Conservation (phyloP, 2,329 filamentous ascomycete species). For the Neonectria punicea region DNA sequence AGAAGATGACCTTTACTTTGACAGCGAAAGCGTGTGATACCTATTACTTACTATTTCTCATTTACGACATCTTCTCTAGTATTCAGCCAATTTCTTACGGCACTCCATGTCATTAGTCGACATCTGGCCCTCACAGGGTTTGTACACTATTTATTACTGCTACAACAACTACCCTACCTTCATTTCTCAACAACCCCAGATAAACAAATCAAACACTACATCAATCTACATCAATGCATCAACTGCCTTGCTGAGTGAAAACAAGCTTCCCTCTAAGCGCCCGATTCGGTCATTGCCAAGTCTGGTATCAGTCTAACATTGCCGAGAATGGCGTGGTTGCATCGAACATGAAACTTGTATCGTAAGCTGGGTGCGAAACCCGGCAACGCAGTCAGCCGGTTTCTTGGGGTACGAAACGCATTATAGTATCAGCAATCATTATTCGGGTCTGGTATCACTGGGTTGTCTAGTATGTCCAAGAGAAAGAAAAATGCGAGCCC, state of each 20-base stretch:
- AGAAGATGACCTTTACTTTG: conserved; percentile 28
- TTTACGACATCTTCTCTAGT: conserved; percentile 36
- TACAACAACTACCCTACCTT: conserved; percentile 7
- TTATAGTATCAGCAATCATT: conserved; percentile 9
- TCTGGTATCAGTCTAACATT: conserved; percentile 12
- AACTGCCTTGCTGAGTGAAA: not conserved
- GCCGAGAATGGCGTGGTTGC: conserved; percentile 24
- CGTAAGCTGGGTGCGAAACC: conserved; percentile 24
- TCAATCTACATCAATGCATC: not conserved
- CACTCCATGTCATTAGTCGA: conserved; percentile 35
- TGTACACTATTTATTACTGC: conserved; percentile 24
- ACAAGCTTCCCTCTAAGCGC: not conserved
- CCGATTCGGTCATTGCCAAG: not conserved
- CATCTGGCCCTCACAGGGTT: conserved; percentile 38
- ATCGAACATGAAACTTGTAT: conserved; percentile 36
- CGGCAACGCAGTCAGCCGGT: conserved; percentile 23
- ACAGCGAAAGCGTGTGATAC: conserved; percentile 23
- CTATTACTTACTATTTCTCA: conserved; percentile 8
- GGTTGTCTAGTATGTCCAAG: conserved; percentile 20
- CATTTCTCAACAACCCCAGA: conserved; percentile 1
- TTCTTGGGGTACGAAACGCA: not conserved
- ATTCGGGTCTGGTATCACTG: conserved; percentile 36
- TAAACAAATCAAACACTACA: not conserved
- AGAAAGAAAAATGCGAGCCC: conserved; percentile 1
- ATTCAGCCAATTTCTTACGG: conserved; percentile 32